These are phyloP conservation scores for Tolypocladium paradoxum DNA, from an alignment of 2,329 filamentous ascomycete species.

Conservation along the genomic window DNA sequence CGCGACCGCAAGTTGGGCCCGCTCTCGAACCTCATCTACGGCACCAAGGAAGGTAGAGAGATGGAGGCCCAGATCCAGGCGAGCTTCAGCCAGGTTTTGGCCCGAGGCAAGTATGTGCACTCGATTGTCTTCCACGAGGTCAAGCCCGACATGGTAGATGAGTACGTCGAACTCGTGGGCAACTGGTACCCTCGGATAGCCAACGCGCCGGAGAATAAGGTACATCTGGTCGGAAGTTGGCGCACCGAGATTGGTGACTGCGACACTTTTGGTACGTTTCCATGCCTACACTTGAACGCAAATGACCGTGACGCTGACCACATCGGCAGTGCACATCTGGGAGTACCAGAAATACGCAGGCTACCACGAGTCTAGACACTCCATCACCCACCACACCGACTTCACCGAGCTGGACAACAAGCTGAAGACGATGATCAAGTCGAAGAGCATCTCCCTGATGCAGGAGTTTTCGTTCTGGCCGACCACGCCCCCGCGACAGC, in stretches of 20 bases:
- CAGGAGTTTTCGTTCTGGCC: slow-evolving; percentile 99
- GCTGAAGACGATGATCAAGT: slow-evolving; percentile 73
- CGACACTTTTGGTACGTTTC: slow-evolving; percentile 76
- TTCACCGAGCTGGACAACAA: slow-evolving; percentile 75
- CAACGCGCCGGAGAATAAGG: slow-evolving; percentile 73
- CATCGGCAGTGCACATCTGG: slow-evolving; percentile 82
- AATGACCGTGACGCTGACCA: slow-evolving; percentile 4
- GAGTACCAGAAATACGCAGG: slow-evolving; percentile 96
- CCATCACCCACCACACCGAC: slow-evolving; percentile 72
- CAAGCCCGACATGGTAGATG: slow-evolving; percentile 88
- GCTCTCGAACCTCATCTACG: slow-evolving; percentile 85
- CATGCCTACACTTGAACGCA: too few species aligned
- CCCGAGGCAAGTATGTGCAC: slow-evolving; percentile 95
- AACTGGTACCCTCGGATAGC: slow-evolving; percentile 91
- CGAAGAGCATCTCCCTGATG: slow-evolving; percentile 87
- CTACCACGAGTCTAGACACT: slow-evolving; percentile 84
- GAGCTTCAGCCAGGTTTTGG: slow-evolving; percentile 89
- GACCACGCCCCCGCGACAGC: slow-evolving; percentile 76
- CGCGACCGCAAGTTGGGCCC: slow-evolving; percentile 58
- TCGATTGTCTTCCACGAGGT: slow-evolving; percentile 96
- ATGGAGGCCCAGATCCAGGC: slow-evolving; percentile 93
- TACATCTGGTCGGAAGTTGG: slow-evolving; percentile 96
- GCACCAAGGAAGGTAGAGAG: slow-evolving; percentile 88
- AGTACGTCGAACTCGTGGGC: slow-evolving; percentile 84
- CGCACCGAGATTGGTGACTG: slow-evolving; percentile 94